Base-by-base conservation (phyloP, 2,329 filamentous ascomycete species). In the Cyphellophora europaea region DNA sequence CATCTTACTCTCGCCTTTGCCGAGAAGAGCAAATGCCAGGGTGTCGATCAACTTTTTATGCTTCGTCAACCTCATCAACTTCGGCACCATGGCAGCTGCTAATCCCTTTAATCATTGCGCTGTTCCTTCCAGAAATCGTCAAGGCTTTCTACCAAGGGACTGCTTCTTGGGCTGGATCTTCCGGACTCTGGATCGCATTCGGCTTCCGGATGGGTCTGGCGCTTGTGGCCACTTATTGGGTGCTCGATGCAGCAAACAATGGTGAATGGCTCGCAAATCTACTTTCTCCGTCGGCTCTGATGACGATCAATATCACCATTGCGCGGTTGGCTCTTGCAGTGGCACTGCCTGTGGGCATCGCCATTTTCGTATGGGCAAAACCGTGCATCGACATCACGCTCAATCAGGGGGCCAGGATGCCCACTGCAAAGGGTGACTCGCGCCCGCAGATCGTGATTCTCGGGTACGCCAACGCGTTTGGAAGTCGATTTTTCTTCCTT, bases 1-100 rank as follows among this genome's bases (percentile, higher is more conserved):
- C 87, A 1, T 93, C 88, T 1, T 78, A 89, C 47, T 95, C 91
- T 6, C 83, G 87, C 47, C 77, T 98, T 13, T 98, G 91, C 56
- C 81, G 91, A 38, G 91, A 98, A 58, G 91, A 98, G 62, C 91
- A 98, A 62, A 95, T 96, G 85, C 91, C 91, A 0, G 93, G 82
- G 62, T 98, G 91, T 66, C 77, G 75, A 35, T 94, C 89, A 2
- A 95, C 91, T 0, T 98, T 95, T 64, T 98, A 98, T 54, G 82
- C 87, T 4, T 95, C 89, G 0, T 75, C 81, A 6, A 84, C 80
- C 3, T 94, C 89, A 1, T 96, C 91, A 0, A 96, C 88, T 1
- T 95, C 89, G 3, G 84, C 89, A 1, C 72, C 79, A 2, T 95
- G 88, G 86, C 89, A 96, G 57, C 67, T 93, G 12, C 57, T 66